Conservation (phyloP, 306 rosid species). For the Canavalia gladiata region DNA sequence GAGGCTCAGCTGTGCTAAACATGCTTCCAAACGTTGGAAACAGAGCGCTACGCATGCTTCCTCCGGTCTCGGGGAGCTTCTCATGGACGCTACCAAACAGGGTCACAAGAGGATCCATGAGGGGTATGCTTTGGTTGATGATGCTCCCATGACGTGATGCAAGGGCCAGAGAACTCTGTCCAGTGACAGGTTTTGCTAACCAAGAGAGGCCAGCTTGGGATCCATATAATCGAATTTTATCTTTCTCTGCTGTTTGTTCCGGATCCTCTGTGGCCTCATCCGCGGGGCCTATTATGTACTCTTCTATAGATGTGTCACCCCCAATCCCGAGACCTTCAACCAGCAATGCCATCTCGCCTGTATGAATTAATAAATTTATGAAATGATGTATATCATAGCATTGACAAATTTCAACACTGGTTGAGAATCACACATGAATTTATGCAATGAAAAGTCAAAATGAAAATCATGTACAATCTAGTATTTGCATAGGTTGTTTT, state of each 20-base stretch:
- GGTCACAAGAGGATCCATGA: constrained; percentile 86
- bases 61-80: constrained; percentile 72
- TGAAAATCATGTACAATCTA: neutral
- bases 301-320: constrained; percentile 78
- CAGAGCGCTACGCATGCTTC: constrained; percentile 70
- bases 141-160: constrained; percentile 95
- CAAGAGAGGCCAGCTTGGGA: constrained; percentile 86
- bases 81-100: constrained; percentile 84
- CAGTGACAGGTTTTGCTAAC: constrained; percentile 85
- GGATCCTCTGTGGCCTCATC: constrained; percentile 65
- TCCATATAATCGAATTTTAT: constrained; percentile 80
- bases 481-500: neutral
- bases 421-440: neutral
- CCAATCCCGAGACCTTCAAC: constrained; percentile 92
- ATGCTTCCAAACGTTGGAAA: constrained; percentile 88
- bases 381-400: constrained; percentile 13
- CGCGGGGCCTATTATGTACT: constrained; percentile 78
- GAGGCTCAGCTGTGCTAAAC: constrained; percentile 81
- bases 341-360: constrained; percentile 73
- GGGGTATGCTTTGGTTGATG: constrained; percentile 66
- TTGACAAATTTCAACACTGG: constrained; percentile 7
- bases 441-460: neutral
- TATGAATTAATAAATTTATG: constrained; percentile 36
- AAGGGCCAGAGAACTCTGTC: constrained; percentile 78
- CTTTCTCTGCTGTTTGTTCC: constrained; percentile 63